phyloP scores from a whole-genome alignment of 305 asterid species.

The Fraxinus angustifolia region DNA sequence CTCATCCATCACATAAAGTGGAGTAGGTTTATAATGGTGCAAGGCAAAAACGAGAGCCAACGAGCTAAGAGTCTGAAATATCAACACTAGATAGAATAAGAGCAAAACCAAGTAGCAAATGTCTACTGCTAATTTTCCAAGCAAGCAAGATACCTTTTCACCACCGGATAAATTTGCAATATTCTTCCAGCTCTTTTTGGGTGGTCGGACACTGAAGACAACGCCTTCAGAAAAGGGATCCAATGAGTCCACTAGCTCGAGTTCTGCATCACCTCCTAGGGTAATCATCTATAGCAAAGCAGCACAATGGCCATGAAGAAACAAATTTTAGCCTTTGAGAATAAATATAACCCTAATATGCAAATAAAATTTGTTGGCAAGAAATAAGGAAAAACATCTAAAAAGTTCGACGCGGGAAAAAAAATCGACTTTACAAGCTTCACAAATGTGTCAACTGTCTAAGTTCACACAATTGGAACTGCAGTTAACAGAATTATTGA shows the following conservation, averaged over 20 bases:
- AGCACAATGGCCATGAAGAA: background rate
- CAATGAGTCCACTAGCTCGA: constrained; percentile 88
- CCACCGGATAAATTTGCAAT: constrained; percentile 96
- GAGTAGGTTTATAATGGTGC: constrained; percentile 96
- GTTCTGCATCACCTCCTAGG: constrained; percentile 97
- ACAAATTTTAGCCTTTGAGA: background rate
- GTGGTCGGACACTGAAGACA: constrained; percentile 94
- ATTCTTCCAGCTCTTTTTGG: constrained; percentile 98
- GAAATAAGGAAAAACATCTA: background rate
- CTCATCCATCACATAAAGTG: constrained; percentile 92
- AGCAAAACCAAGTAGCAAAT: background rate
- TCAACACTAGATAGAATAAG: background rate
- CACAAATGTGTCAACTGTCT: background rate
- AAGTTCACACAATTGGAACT: background rate
- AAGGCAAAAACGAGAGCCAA: constrained; percentile 94
- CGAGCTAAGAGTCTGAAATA: constrained; percentile 83
- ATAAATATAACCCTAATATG: background rate
- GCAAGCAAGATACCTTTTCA: constrained; percentile 62
- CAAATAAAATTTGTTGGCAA: background rate
- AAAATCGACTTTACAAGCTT: background rate
- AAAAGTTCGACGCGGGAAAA: background rate
- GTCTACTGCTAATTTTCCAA: background rate
- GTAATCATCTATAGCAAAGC: constrained; percentile 73
- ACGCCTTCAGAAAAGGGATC: constrained; percentile 99
- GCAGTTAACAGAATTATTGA: background rate